phyloP scores from a whole-genome alignment of 2,329 filamentous ascomycete genomes.

The Graphilbum fragrans region DNA sequence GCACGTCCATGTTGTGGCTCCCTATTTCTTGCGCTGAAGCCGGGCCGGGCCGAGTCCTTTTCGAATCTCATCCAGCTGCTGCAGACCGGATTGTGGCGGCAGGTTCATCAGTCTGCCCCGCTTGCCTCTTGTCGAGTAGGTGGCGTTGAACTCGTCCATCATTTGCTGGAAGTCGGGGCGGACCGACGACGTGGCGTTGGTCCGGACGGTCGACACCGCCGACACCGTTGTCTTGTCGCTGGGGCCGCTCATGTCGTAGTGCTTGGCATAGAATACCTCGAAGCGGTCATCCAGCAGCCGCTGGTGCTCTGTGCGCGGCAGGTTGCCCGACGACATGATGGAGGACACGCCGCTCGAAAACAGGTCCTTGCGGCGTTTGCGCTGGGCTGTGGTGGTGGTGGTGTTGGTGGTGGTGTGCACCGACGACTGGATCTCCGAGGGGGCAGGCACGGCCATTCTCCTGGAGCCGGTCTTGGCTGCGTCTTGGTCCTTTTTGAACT shows the following conservation, averaged over 20 bases:
- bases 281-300: slow-evolving; percentile 80
- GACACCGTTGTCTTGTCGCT: no score
- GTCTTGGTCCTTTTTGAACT: slow-evolving; percentile 78
- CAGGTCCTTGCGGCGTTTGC: slow-evolving; percentile 84
- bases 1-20: background rate
- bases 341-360: slow-evolving; percentile 60
- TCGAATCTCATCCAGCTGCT: slow-evolving; percentile 84
- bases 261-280: no score
- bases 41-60: slow-evolving; percentile 66
- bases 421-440: slow-evolving; percentile 56
- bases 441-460: slow-evolving; percentile 27
- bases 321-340: slow-evolving; percentile 97
- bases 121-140: slow-evolving; percentile 59
- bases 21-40: slow-evolving; percentile 22
- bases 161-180: no score
- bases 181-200: no score
- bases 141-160: slow-evolving; percentile 81
- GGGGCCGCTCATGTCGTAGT: no score
- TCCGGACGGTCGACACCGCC: no score
- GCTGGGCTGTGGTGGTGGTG: slow-evolving; percentile 79
- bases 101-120: slow-evolving; percentile 64
- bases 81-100: slow-evolving; percentile 69
- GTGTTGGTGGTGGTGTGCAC: slow-evolving; percentile 65
- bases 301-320: slow-evolving; percentile 77
- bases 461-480: slow-evolving; percentile 17